Evolutionary conservation across 225 moss, liverwort and hornwort genomes (phyloP).

Genomic region (Physcomitrellopsis africana): DNA sequence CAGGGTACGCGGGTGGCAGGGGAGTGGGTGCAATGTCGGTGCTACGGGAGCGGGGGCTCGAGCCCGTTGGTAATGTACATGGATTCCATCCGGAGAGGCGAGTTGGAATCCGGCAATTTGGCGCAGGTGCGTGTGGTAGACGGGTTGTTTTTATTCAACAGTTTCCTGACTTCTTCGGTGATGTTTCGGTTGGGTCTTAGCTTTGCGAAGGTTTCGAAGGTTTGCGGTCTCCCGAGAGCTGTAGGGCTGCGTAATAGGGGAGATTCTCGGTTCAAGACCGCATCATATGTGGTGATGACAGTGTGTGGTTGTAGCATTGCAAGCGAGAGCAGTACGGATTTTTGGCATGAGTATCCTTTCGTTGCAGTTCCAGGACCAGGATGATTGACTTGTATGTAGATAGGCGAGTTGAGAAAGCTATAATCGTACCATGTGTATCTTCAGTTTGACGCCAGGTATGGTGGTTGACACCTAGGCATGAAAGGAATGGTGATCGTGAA

Average conservation of each 20-base stretch:
- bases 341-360: neutral
- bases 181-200: neutral
- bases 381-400: neutral
- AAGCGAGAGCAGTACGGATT: neutral
- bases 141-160: neutral
- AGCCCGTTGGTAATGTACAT: conserved; percentile 43
- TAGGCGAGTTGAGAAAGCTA: neutral
- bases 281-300: neutral
- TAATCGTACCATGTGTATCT: neutral
- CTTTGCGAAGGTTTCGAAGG: neutral
- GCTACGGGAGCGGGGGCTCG: conserved; percentile 30
- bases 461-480: neutral
- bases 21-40: conserved; percentile 39
- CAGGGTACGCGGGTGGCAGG: conserved; percentile 24
- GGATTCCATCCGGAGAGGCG: conserved; percentile 35
- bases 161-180: neutral
- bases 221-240: neutral
- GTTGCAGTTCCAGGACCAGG: neutral
- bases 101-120: conserved; percentile 44
- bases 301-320: neutral
- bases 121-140: conserved; percentile 43
- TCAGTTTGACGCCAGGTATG: neutral
- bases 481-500: neutral
- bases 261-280: neutral
- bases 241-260: conserved; percentile 21